Evolutionary conservation across 257 asterid species (phyloP).

Genomic region (Paraleonurus japonicus): DNA sequence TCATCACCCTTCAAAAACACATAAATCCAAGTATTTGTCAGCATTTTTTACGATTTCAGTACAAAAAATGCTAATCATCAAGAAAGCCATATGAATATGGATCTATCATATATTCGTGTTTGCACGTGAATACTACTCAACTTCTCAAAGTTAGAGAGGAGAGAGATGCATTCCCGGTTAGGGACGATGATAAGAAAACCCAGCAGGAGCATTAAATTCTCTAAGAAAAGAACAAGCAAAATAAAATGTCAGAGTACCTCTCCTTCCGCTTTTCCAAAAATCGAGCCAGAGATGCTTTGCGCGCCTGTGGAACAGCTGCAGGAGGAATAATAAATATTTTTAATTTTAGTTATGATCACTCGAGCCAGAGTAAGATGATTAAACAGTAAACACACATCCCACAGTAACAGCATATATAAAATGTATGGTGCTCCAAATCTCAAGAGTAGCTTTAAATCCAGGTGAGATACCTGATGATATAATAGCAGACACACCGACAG

Average conservation of each 20-base stretch:
- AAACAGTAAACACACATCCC: background rate
- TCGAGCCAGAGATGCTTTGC: slow-evolving; percentile 71
- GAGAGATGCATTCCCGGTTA: background rate
- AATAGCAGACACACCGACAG: slow-evolving; percentile 42
- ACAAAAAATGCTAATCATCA: background rate
- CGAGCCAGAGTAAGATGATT: background rate
- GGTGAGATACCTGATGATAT: slow-evolving; percentile 47
- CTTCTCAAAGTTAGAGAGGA: background rate
- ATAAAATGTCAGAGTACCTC: slow-evolving; percentile 38
- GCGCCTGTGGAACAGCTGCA: slow-evolving; percentile 70
- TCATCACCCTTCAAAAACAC: slow-evolving; percentile 51
- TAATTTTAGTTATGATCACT: background rate
- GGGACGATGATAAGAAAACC: background rate
- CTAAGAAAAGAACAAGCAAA: background rate
- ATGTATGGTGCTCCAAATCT: background rate
- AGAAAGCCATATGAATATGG: background rate
- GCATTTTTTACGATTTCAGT: background rate
- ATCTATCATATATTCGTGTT: background rate
- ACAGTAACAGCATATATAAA: background rate
- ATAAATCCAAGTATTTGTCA: background rate
- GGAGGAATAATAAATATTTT: background rate
- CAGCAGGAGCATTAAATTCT: background rate
- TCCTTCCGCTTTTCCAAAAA: slow-evolving; percentile 68
- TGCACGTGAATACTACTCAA: background rate
- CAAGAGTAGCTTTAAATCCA: background rate